Conservation (phyloP, 2,329 filamentous ascomycete genomes). For the Colletotrichum destructivum region DNA sequence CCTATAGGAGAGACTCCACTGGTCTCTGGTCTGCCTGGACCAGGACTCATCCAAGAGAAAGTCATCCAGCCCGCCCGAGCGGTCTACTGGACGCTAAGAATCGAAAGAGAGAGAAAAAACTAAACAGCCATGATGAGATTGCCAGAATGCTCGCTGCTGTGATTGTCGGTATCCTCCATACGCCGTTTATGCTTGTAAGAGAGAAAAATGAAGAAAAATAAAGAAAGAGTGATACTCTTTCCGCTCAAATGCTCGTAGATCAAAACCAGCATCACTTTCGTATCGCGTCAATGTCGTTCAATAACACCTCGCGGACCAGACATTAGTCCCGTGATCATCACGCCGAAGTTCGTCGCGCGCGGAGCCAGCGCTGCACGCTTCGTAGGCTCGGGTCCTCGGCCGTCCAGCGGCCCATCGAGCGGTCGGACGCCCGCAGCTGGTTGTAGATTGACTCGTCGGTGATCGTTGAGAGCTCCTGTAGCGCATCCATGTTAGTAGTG, state of each 20-base stretch:
- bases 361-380: slow-evolving; percentile 72
- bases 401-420: slow-evolving; percentile 72
- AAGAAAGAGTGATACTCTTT: too few species aligned
- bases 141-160: slow-evolving; percentile 9
- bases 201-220: background rate
- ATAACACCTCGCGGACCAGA: background rate
- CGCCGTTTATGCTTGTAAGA: slow-evolving; percentile 27
- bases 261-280: slow-evolving; percentile 1
- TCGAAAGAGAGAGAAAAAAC: background rate
- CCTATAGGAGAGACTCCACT: too few species aligned
- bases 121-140: background rate
- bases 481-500: background rate
- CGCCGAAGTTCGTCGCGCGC: slow-evolving; percentile 54
- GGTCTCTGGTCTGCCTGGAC: slow-evolving; percentile 7
- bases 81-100: slow-evolving; percentile 5
- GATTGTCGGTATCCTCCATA: slow-evolving; percentile 35
- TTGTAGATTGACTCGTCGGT: slow-evolving; percentile 73
- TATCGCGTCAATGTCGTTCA: slow-evolving; percentile 20
- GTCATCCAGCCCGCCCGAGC: slow-evolving; percentile 25
- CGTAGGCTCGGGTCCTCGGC: slow-evolving; percentile 73
- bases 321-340: background rate
- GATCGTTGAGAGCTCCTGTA: slow-evolving; percentile 70
- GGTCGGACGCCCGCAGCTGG: slow-evolving; percentile 68
- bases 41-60: background rate
- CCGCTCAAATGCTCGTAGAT: slow-evolving; percentile 1